Conservation (phyloP, 768 basidiomycete species). For the Lepiota brunneoincarnata region DNA sequence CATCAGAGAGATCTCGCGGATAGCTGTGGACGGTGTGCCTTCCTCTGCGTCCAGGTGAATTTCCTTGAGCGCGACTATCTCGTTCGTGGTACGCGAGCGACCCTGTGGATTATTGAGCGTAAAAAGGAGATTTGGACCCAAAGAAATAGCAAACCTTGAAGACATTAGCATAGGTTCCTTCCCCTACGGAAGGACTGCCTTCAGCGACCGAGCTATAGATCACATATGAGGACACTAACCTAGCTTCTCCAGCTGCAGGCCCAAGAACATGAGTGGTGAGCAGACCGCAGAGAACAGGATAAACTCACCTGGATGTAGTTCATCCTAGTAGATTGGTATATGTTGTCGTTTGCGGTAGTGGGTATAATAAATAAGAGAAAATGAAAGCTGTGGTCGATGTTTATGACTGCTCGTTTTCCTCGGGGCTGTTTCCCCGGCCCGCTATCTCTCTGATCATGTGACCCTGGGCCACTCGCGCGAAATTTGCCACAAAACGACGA, state of each 20-base stretch:
- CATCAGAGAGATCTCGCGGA: conserved; percentile 98
- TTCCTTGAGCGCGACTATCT: conserved; percentile 97
- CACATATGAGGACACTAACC: conserved; percentile 50
- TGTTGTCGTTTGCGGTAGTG: not conserved
- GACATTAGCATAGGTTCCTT: conserved; percentile 96
- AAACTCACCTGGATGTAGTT: conserved; percentile 54
- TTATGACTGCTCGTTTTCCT: conserved; percentile 4
- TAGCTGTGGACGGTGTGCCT: conserved; percentile 97
- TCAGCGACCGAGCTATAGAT: not conserved
- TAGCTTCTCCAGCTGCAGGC: conserved; percentile 78
- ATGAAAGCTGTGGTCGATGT: conserved; percentile 5
- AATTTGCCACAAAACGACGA: conserved; percentile 5
- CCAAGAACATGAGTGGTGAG: conserved; percentile 8
- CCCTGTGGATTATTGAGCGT: conserved; percentile 49
- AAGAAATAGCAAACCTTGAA: conserved; percentile 66
- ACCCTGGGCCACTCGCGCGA: conserved; percentile 1
- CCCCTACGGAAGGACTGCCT: conserved; percentile 61
- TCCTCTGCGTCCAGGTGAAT: conserved; percentile 99
- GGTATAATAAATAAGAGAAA: conserved; percentile 7
- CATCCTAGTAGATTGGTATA: conserved; percentile 21
- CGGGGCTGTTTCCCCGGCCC: conserved; percentile 8
- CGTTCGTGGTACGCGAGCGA: conserved; percentile 94
- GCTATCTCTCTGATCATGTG: conserved; percentile 1
- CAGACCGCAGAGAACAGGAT: not conserved
- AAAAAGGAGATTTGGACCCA: not conserved